Evolutionary conservation across 306 rosid species (phyloP), one percentile per base, ranked within the genome.

Genomic region (Cucurbita ficifolia): DNA sequence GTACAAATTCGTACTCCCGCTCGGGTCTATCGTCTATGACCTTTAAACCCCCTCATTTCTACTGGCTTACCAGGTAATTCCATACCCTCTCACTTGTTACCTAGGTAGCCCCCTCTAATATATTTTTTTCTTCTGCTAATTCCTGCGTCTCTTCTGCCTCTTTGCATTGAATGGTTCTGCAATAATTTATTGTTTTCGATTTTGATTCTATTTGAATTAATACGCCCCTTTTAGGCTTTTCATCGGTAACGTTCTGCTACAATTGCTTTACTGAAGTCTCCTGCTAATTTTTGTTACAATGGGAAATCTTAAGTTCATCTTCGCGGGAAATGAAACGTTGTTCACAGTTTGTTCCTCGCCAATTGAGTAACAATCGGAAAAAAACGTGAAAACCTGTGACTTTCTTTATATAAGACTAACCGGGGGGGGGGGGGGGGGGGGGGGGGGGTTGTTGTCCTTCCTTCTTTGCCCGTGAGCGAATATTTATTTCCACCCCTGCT

Each of bases 11-110:
- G 12, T 29, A 62, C 61, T 75, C 40, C 62, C 7, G 1, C 72
- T 35, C 81, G 78, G n/a, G 73, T 81, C 29, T 2, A 29, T 29
- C 33, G 97, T 35, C 90, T 90, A 10, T 76, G 86, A 40, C 90
- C 90, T 79, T 76, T 82, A 0, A 75, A 54, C 49, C 83, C 84
- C 67, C 59, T 72, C 82, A 65, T 82, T 78, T n/a, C 49, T 46
- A 13, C 38, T 70, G 67, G 82, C 49, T 86, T 80, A 54, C 83
- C 88, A 79, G 98, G 98, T 90, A 56, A 75, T 50, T 50, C 17
- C 62, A 10, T 60, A 33, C 11, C 8, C 42, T 69, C 49, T 36
- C 70, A n/a, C 33, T 53, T 45, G 76, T 7, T 33, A 38, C 40
- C 7, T 52, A 8, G 2, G 5, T 38, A 12, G 49, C 53, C 19